Evolutionary conservation across 225 moss, liverwort and hornwort genomes (phyloP).

Genomic region (Polytrichum formosum): DNA sequence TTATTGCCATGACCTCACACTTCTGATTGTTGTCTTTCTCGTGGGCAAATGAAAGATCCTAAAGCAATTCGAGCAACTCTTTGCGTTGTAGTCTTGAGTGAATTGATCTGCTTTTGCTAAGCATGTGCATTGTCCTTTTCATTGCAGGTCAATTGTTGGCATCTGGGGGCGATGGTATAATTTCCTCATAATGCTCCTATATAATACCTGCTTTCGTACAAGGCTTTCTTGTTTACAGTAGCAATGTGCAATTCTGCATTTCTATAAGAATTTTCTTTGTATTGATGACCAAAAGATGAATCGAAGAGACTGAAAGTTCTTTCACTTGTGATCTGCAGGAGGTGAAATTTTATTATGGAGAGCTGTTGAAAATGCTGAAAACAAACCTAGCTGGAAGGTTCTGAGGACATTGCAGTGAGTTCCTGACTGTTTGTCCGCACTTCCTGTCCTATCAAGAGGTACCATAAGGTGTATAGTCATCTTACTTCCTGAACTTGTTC

Average conservation of each 20-base stretch:
- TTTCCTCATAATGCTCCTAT: background rate
- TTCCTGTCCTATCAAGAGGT: too few species aligned
- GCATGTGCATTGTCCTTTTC: background rate
- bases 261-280: too few species aligned
- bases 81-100: background rate
- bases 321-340: conserved; percentile 30
- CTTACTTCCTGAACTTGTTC: too few species aligned
- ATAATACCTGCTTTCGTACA: too few species aligned
- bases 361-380: conserved; percentile 41
- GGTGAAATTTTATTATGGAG: conserved; percentile 87
- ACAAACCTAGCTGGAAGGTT: conserved; percentile 70
- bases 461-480: too few species aligned
- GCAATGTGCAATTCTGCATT: too few species aligned
- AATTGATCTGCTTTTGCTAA: background rate
- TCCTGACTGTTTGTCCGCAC: background rate
- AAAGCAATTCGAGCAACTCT: too few species aligned
- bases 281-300: too few species aligned
- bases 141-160: conserved; percentile 80
- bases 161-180: conserved; percentile 83
- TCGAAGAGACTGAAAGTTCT: too few species aligned
- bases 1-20: background rate
- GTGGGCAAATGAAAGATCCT: too few species aligned
- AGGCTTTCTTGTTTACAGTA: too few species aligned
- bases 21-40: too few species aligned
- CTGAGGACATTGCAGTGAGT: conserved; percentile 77